phyloP scores from a whole-genome alignment of 306 rosid species.

The Lupinus albus region DNA sequence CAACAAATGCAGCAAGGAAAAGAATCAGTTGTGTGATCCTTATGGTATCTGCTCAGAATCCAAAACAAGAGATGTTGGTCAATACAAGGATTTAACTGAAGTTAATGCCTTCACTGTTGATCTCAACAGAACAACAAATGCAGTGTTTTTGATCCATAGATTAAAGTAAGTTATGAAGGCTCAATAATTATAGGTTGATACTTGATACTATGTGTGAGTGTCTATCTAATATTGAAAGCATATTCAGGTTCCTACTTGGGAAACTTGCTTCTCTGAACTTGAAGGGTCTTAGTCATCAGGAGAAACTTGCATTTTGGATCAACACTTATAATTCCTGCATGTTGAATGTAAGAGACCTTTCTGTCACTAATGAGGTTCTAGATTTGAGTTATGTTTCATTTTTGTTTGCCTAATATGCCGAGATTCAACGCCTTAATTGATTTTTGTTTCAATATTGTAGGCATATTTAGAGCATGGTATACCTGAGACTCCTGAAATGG shows the following conservation, averaged over 20 bases:
- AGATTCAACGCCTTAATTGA: neutral
- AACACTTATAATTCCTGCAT: constrained; percentile 89
- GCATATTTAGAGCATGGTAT: constrained; percentile 83
- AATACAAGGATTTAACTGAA: constrained; percentile 62
- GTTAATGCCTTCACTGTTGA: constrained; percentile 68
- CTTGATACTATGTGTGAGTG: neutral
- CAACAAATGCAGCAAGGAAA: constrained; percentile 46
- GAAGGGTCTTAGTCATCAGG: constrained; percentile 84
- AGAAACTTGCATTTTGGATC: constrained; percentile 98
- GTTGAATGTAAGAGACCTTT: constrained; percentile 66
- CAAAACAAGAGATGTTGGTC: constrained; percentile 62
- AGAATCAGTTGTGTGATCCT: constrained; percentile 68
- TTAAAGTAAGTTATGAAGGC: constrained; percentile 63
- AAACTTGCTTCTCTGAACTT: constrained; percentile 76
- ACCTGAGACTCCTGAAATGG: constrained; percentile 92
- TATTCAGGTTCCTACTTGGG: constrained; percentile 68
- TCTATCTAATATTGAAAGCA: constrained; percentile 24
- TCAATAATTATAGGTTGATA: constrained; percentile 21
- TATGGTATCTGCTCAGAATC: constrained; percentile 61
- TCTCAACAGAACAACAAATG: constrained; percentile 60
- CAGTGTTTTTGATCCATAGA: constrained; percentile 66
- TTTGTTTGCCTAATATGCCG: constrained; percentile 5
- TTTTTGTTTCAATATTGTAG: constrained; percentile 51
- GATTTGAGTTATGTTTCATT: constrained; percentile 16
- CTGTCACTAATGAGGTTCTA: constrained; percentile 21